Percentiles rank a stretch among this genome's conserved stretches.
Evolutionary conservation across 2,329 filamentous ascomycete species (phyloP).

Genomic region (Aaosphaeria pasadenensis): DNA sequence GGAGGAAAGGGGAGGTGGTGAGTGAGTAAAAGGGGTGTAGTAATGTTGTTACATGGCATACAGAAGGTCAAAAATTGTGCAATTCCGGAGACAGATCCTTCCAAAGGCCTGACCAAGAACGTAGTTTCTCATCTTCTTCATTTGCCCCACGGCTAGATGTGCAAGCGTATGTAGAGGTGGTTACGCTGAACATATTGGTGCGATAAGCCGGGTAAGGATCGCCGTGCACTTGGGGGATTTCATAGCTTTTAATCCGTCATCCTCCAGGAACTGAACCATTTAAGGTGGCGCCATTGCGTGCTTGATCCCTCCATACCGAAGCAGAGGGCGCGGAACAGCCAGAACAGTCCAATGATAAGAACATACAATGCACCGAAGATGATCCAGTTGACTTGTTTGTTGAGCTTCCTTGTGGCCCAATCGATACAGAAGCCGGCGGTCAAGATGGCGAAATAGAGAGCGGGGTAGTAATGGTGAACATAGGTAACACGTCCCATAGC

Average conservation of each 20-base stretch:
- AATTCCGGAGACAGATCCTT: too few species aligned
- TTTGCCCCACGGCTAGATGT: too few species aligned
- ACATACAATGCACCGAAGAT: slow-evolving; percentile 75
- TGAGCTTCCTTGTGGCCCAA: slow-evolving; percentile 71
- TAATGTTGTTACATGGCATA: too few species aligned
- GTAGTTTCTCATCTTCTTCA: too few species aligned
- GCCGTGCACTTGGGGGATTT: too few species aligned
- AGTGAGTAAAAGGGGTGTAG: too few species aligned
- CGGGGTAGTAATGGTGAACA: slow-evolving; percentile 98
- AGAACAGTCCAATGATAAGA: slow-evolving; percentile 75
- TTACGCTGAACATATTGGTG: too few species aligned
- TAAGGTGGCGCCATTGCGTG: slow-evolving; percentile 83
- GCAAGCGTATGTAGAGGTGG: too few species aligned
- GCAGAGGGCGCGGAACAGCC: slow-evolving; percentile 88
- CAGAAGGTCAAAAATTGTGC: too few species aligned
- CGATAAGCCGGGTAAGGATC: too few species aligned
- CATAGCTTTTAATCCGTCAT: slow-evolving; percentile 60
- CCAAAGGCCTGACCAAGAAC: too few species aligned
- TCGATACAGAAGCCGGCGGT: slow-evolving; percentile 84
- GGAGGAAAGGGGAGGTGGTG: too few species aligned
- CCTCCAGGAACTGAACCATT: slow-evolving; percentile 88
- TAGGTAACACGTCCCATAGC: slow-evolving; percentile 99
- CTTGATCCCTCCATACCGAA: slow-evolving; percentile 92
- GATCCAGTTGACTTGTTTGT: slow-evolving; percentile 60
- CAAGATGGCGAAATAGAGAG: slow-evolving; percentile 94